Evolutionary conservation across 192 early-diverging fungal species (phyloP).

Genomic region (Coemansia sp.): DNA sequence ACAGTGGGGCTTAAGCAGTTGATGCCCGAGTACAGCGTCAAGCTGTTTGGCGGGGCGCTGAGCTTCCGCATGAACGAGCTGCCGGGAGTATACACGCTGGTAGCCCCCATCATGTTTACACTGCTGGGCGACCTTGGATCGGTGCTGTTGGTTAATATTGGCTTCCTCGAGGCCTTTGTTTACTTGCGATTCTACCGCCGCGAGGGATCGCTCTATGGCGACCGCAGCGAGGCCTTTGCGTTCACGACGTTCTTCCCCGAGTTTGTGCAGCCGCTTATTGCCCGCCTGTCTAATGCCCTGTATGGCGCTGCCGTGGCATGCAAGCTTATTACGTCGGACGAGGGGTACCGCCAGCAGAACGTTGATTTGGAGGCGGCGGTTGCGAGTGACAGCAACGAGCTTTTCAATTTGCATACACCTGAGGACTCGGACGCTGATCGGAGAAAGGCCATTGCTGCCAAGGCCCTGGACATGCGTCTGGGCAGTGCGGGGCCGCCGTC

Average conservation of each 20-base stretch:
- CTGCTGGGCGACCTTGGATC: slow-evolving; percentile 38
- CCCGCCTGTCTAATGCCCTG: slow-evolving; percentile 19
- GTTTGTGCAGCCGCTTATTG: slow-evolving; percentile 37
- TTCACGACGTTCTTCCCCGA: slow-evolving; percentile 92
- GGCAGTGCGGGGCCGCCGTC: slow-evolving; percentile 1
- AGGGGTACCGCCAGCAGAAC: slow-evolving; percentile 44
- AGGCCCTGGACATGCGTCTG: slow-evolving; percentile 46
- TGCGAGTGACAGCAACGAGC: not conserved
- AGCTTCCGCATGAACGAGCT: slow-evolving; percentile 64
- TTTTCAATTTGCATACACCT: not conserved
- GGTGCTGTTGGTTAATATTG: slow-evolving; percentile 73
- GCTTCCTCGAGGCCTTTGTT: slow-evolving; percentile 75
- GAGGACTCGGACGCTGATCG: slow-evolving; percentile 43
- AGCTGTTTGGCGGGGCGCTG: slow-evolving; percentile 63
- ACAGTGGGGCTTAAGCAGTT: slow-evolving; percentile 88
- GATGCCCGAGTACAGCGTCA: slow-evolving; percentile 83
- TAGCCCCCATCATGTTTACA: slow-evolving; percentile 44
- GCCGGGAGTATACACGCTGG: slow-evolving; percentile 43
- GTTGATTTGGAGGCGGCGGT: slow-evolving; percentile 21
- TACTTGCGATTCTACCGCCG: slow-evolving; percentile 85
- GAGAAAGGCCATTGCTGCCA: slow-evolving; percentile 45
- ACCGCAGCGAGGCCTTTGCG: slow-evolving; percentile 88
- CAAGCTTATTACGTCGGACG: slow-evolving; percentile 39
- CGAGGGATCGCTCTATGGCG: slow-evolving; percentile 80
- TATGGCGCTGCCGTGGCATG: slow-evolving; percentile 36